These are phyloP conservation scores for Boletellus ananas DNA, from an alignment of 768 basidiomycete species.

Conservation along the genomic window DNA sequence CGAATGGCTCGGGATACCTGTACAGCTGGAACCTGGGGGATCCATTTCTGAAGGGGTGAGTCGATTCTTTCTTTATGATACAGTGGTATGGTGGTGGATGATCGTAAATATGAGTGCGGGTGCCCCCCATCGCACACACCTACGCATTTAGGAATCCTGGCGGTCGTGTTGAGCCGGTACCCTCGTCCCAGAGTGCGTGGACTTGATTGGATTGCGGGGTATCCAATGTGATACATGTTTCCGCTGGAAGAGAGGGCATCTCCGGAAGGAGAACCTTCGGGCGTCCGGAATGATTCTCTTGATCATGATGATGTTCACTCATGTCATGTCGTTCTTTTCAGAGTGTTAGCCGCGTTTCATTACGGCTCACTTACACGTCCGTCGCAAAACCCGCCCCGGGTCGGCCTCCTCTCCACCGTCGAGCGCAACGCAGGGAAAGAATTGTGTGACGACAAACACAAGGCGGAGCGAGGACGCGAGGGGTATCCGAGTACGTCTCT, in stretches of 20 bases:
- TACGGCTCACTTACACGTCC: conserved; percentile 71
- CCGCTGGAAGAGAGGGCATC: neutral
- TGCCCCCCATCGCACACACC: neutral
- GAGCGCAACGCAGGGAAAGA: conserved; percentile 47
- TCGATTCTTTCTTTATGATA: conserved; percentile 7
- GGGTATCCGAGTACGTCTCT: conserved; percentile 29
- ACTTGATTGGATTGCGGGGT: conserved; percentile 3
- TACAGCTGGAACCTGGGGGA: conserved; percentile 78
- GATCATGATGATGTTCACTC: neutral
- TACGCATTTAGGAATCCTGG: neutral
- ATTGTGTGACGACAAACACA: conserved; percentile 34
- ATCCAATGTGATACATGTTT: neutral
- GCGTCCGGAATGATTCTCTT: conserved; percentile 6
- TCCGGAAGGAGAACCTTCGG: conserved; percentile 12
- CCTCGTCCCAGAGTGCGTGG: neutral
- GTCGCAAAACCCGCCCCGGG: conserved; percentile 60
- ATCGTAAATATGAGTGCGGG: conserved; percentile 8
- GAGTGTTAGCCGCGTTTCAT: conserved; percentile 64
- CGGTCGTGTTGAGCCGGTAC: neutral
- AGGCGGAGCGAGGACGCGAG: conserved; percentile 28
- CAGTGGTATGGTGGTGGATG: neutral
- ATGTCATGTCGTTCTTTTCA: conserved; percentile 21
- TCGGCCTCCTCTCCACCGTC: conserved; percentile 72
- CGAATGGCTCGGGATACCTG: conserved; percentile 49
- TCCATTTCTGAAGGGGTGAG: conserved; percentile 73